Evolutionary conservation across 139 green algal species (phyloP).

Genomic region (Chlorella sorokiniana): DNA sequence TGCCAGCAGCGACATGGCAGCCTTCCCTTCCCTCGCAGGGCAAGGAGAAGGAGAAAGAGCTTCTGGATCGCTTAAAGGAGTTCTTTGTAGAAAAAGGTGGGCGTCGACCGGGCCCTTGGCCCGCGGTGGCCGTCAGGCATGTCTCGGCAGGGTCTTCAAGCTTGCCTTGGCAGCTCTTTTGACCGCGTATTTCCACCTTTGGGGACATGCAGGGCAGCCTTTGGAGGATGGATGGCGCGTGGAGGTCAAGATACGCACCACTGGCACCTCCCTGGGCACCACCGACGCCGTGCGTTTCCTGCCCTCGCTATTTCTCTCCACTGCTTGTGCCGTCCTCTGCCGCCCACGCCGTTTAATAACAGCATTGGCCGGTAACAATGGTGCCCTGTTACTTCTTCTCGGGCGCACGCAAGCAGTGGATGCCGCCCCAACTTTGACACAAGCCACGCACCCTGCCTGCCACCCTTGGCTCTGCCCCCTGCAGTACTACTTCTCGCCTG

Average conservation of each 20-base stretch:
- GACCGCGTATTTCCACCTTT: neutral
- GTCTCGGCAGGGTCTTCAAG: neutral
- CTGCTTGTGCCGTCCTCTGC: too few species aligned
- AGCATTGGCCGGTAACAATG: too few species aligned
- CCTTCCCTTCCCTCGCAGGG: neutral
- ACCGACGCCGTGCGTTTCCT: conserved; percentile 48
- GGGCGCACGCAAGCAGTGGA: neutral
- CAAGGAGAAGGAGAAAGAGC: conserved; percentile 14
- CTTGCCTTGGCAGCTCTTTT: neutral
- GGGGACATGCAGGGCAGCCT: conserved; percentile 15
- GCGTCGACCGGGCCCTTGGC: neutral
- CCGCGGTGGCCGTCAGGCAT: neutral
- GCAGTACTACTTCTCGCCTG: conserved; percentile 64
- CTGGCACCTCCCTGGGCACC: conserved; percentile 53
- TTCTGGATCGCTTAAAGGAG: conserved; percentile 21
- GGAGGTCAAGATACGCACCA: conserved; percentile 57
- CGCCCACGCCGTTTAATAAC: too few species aligned
- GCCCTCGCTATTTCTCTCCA: too few species aligned
- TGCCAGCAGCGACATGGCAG: neutral
- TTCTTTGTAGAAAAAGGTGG: conserved; percentile 46
- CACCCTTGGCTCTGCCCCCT: neutral
- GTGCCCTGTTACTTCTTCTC: neutral
- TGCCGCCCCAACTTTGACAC: neutral
- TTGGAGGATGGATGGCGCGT: conserved; percentile 56
- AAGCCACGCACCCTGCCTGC: neutral